Base-by-base conservation (phyloP, 768 basidiomycete species). In the Kwoniella botswanensis region DNA sequence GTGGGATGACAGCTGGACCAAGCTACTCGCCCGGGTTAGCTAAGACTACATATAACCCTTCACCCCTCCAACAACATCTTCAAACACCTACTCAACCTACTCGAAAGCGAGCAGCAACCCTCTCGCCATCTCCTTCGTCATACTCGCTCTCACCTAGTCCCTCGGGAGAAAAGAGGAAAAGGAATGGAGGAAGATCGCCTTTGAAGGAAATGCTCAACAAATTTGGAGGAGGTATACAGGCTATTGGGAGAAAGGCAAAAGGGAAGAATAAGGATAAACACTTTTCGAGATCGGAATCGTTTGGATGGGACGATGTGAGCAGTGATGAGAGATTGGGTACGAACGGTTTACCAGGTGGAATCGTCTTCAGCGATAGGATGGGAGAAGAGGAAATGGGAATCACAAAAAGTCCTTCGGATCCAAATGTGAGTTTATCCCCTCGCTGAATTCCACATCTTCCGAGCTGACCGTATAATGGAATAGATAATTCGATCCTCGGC, bases 301-400 rank as follows among this genome's bases (percentile, higher is more conserved):
- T 53, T 53, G 67, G 71, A 15, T 58, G 56, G 64, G 70, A 58
- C 7, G 67, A 71, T 59, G 58, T 65, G 29, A 55, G 67, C 12
- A 65, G 65, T 58, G 61, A 68, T 18, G 71, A 77, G 17, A 42
- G 75, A 44, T 21, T 81, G 35, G 79, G 79, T 7, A 73, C 76
- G 5, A 76, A 71, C 58, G 79, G 79, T 6, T 54, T 81, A 24
- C 78, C 78, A 1, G 78, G 75, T 10, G 79, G 79, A 18, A 81
- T 81, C 29, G 79, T 81, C 4, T 81, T 71, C 56, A 73, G 73
- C 44, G 79, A 81, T 68, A 52, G 78, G 46, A 79, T 81, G 78
- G 79, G 78, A 17, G 79, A 77, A 61, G 68, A 76, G 22, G 79
- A 81, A 63, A 81, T 79, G 79, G 68, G 62, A 3, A 17, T 44